These are phyloP conservation scores for Casuarina glauca DNA, from an alignment of 306 rosid genomes.

Conservation along the genomic window DNA sequence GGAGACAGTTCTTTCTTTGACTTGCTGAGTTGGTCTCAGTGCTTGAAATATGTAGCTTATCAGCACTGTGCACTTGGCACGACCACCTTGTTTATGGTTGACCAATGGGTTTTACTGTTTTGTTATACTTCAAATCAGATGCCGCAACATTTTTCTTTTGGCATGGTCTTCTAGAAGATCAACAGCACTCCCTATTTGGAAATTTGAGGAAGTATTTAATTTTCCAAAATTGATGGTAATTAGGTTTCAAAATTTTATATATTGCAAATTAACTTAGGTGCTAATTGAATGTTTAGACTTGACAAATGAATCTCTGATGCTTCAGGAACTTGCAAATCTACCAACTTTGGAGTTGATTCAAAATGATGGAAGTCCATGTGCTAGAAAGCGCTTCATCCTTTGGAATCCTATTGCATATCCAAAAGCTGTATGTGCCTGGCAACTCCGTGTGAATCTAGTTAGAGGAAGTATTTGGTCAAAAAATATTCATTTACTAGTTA, in stretches of 20 bases:
- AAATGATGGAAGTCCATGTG: constrained; percentile 94
- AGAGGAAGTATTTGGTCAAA: background rate
- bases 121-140: background rate
- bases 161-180: background rate
- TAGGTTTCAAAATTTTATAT: background rate
- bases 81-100: background rate
- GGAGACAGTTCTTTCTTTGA: background rate
- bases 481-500: constrained; percentile 23
- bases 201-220: background rate
- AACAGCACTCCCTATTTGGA: background rate
- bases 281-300: background rate
- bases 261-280: background rate
- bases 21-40: background rate
- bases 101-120: background rate
- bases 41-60: background rate
- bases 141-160: background rate
- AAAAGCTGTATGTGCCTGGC: constrained; percentile 43
- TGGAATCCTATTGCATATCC: constrained; percentile 67
- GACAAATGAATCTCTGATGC: constrained; percentile 22
- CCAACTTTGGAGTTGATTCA: constrained; percentile 69
- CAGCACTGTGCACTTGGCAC: background rate
- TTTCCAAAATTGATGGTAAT: background rate
- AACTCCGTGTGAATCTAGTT: constrained; percentile 8
- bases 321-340: constrained; percentile 88
- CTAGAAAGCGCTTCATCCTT: constrained; percentile 80